Conservation (phyloP, 176 grass and related monocot species). For the Bolboschoenus planiculmis region DNA sequence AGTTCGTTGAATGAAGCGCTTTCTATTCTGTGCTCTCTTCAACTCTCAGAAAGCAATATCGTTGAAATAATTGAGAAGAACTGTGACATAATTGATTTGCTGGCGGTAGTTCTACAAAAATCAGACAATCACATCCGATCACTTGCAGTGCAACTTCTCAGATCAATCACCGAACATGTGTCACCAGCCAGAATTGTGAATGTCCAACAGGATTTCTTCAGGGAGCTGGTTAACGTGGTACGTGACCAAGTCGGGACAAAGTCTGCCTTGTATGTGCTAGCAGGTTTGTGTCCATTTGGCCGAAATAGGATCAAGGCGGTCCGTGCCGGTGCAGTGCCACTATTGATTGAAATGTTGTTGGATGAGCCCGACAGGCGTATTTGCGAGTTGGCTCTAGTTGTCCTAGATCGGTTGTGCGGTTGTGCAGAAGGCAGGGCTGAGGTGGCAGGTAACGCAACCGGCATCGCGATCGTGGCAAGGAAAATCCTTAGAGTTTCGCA, state of each 20-base stretch:
- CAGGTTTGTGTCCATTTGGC: conserved; percentile 39
- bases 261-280: conserved; percentile 53
- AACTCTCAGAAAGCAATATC: conserved; percentile 51
- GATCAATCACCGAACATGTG: conserved; percentile 31
- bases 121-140: conserved; percentile 40
- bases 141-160: conserved; percentile 46
- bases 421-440: conserved; percentile 88
- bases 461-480: conserved; percentile 55
- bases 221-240: conserved; percentile 48
- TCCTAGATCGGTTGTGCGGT: conserved; percentile 58
- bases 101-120: conserved; percentile 46
- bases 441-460: conserved; percentile 54
- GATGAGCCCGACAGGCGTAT: conserved; percentile 49
- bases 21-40: conserved; percentile 49
- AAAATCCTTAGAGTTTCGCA: conserved; percentile 61
- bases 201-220: conserved; percentile 34
- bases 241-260: conserved; percentile 48
- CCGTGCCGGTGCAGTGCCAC: conserved; percentile 39
- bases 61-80: conserved; percentile 28
- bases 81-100: conserved; percentile 31
- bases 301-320: conserved; percentile 63
- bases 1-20: conserved; percentile 48
- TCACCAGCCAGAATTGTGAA: conserved; percentile 37
- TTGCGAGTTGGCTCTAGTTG: conserved; percentile 55
- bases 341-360: conserved; percentile 56